Evolutionary conservation across 2,329 filamentous ascomycete genomes (phyloP).

Genomic region (Claviceps maximensis): DNA sequence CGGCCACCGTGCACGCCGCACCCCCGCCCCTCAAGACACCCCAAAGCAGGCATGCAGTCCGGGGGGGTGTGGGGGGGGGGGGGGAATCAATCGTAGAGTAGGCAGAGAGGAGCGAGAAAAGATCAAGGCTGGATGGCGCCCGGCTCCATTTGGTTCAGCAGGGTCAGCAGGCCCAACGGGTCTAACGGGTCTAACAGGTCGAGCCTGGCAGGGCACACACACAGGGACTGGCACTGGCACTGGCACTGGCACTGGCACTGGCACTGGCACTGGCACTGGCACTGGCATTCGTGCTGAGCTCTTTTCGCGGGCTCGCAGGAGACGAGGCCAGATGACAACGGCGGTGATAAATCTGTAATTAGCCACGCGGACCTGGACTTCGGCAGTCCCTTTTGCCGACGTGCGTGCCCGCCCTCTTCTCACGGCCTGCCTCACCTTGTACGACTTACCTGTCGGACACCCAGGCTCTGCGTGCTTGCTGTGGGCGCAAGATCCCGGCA

Average conservation of each 20-base stretch:
- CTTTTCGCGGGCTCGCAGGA: too few species aligned
- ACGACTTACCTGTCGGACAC: too few species aligned
- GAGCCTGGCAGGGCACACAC: too few species aligned
- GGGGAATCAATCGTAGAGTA: not conserved
- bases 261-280: too few species aligned
- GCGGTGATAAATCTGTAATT: not conserved
- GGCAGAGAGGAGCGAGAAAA: not conserved
- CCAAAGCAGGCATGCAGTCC: not conserved
- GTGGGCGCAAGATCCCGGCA: not conserved
- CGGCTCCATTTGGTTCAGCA: too few species aligned
- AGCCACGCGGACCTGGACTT: not conserved
- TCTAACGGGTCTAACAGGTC: not conserved
- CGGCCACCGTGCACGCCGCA: not conserved
- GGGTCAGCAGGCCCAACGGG: not conserved
- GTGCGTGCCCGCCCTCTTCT: not conserved
- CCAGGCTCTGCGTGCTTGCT: too few species aligned
- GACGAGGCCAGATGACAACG: too few species aligned
- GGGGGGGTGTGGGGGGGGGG: too few species aligned
- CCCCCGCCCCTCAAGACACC: not conserved
- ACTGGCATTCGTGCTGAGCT: too few species aligned
- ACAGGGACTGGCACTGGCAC: too few species aligned
- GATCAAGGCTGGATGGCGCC: not conserved
- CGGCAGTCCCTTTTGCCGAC: not conserved
- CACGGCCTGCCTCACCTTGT: not conserved
- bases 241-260: too few species aligned